Percentiles rank a stretch among this genome's conserved stretches.
Evolutionary conservation across 495 filamentous ascomycete genomes (phyloP).

Genomic region (Lentithecium fluviatile): DNA sequence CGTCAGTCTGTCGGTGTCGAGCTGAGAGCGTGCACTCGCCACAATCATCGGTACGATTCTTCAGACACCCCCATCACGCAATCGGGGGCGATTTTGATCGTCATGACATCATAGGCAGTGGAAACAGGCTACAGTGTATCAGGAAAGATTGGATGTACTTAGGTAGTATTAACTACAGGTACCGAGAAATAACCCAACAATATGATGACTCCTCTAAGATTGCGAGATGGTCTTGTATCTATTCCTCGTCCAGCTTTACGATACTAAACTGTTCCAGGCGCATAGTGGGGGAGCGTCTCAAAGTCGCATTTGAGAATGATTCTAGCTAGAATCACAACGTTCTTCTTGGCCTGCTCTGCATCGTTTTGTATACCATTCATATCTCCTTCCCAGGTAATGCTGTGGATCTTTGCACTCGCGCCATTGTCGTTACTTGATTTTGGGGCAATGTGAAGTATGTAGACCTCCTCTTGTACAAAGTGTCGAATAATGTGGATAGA

Average conservation of each 20-base stretch:
- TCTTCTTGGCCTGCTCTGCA: constrained; percentile 24
- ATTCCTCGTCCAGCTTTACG: constrained; percentile 5
- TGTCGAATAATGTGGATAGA: constrained; percentile 23
- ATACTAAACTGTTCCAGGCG: constrained; percentile 6
- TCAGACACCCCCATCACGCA: constrained; percentile 9
- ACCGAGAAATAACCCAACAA: constrained; percentile 10
- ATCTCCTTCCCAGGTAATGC: constrained; percentile 21
- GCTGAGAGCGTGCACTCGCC: constrained; percentile 9
- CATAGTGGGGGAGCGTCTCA: constrained; percentile 6
- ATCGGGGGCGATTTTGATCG: constrained; percentile 7
- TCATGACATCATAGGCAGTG: constrained; percentile 9
- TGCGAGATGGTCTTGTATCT: constrained; percentile 9
- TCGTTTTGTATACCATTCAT: constrained; percentile 6
- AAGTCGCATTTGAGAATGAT: constrained; percentile 11
- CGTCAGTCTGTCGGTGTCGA: constrained; percentile 9
- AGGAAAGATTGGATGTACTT: constrained; percentile 12
- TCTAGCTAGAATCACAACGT: constrained; percentile 21
- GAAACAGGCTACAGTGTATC: constrained; percentile 13
- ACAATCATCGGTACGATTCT: constrained; percentile 10
- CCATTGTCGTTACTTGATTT: constrained; percentile 16
- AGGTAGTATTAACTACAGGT: constrained; percentile 9
- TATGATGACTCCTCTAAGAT: constrained; percentile 6
- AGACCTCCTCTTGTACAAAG: constrained; percentile 19
- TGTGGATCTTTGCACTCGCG: constrained; percentile 19
- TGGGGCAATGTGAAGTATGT: constrained; percentile 21